Evolutionary conservation across 805 yeast genomes (phyloP).

Genomic region (Candida oleophila): DNA sequence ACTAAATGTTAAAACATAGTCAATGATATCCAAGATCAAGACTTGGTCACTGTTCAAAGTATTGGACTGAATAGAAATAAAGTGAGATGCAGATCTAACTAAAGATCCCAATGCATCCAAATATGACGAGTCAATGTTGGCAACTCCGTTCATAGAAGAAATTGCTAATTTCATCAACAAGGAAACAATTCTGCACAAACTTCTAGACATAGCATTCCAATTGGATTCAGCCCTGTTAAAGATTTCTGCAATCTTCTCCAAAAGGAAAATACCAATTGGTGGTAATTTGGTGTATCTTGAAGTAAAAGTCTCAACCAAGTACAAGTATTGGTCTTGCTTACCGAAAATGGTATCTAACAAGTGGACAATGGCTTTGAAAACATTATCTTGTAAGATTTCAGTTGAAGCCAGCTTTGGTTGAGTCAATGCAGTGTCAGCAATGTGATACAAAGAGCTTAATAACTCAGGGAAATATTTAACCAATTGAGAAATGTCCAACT

Average conservation of each 20-base stretch:
- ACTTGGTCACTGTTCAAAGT: conserved; percentile 60
- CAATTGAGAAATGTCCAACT: conserved; percentile 52
- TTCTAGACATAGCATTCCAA: conserved; percentile 65
- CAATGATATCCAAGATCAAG: conserved; percentile 59
- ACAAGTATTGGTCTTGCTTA: conserved; percentile 61
- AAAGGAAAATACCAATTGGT: conserved; percentile 49
- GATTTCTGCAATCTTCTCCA: conserved; percentile 45
- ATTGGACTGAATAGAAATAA: conserved; percentile 48
- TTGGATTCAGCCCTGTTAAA: conserved; percentile 49
- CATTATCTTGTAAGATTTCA: conserved; percentile 31
- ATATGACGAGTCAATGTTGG: conserved; percentile 15
- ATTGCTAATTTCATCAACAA: conserved; percentile 46
- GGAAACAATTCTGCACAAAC: conserved; percentile 59
- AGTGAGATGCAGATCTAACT: conserved; percentile 41
- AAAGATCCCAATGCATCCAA: conserved; percentile 29
- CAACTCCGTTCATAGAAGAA: conserved; percentile 17
- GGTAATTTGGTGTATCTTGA: conserved; percentile 39
- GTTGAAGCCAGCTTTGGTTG: conserved; percentile 22
- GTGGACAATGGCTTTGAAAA: conserved; percentile 59
- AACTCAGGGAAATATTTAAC: conserved; percentile 63
- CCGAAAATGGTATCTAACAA: conserved; percentile 63
- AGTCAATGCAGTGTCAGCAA: conserved; percentile 26
- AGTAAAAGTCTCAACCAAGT: conserved; percentile 53
- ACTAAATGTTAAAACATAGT: conserved; percentile 49
- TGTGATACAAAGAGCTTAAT: conserved; percentile 35